Evolutionary conservation across 2,329 filamentous ascomycete genomes (phyloP).

Genomic region (Madurella mycetomatis): DNA sequence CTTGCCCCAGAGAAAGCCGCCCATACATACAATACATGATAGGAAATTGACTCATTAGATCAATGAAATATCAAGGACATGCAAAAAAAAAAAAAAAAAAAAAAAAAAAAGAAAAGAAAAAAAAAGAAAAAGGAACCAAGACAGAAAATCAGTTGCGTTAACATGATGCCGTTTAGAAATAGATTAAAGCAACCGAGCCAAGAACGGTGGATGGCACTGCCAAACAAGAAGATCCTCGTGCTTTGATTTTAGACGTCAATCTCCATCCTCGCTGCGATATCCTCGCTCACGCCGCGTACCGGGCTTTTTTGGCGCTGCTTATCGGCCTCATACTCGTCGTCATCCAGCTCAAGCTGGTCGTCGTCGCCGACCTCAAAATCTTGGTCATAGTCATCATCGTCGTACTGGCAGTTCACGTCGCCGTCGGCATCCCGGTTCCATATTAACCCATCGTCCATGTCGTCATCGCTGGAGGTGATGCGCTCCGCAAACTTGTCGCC

Average conservation of each 20-base stretch:
- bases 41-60: conserved; percentile 12
- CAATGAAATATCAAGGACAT: conserved; percentile 2
- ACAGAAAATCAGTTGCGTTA: conserved; percentile 6
- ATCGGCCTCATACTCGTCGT: conserved; percentile 33
- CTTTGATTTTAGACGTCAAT: conserved; percentile 39
- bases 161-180: conserved; percentile 3
- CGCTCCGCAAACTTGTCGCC: conserved; percentile 58
- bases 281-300: conserved; percentile 57
- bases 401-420: conserved; percentile 48
- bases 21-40: conserved; percentile 16
- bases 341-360: conserved; percentile 38
- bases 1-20: not conserved
- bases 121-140: conserved; percentile 5
- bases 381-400: conserved; percentile 43
- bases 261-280: conserved; percentile 60
- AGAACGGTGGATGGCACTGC: too few species aligned
- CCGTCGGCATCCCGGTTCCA: conserved; percentile 58
- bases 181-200: conserved; percentile 11
- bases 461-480: conserved; percentile 40
- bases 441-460: conserved; percentile 49
- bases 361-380: conserved; percentile 39
- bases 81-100: conserved; percentile 8
- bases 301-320: conserved; percentile 34
- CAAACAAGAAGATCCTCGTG: conserved; percentile 1
- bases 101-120: conserved; percentile 7